Conservation (phyloP, 768 basidiomycete species). For the Russula sp. region DNA sequence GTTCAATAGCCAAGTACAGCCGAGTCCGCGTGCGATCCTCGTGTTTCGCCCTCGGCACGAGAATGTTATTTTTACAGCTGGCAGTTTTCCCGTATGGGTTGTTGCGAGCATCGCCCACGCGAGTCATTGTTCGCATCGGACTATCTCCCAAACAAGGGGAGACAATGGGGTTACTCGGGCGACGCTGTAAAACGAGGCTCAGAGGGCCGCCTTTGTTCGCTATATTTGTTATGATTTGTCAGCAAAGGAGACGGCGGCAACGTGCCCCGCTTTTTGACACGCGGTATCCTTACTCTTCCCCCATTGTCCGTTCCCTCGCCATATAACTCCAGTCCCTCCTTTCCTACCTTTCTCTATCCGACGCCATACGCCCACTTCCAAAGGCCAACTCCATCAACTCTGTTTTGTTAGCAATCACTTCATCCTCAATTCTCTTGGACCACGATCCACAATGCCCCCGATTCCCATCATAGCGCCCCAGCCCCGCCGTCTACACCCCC, state of each 20-base stretch:
- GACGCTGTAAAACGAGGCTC: conserved; percentile 24
- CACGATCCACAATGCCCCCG: conserved; percentile 21
- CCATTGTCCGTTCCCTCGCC: conserved; percentile 18
- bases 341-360: conserved; percentile 13
- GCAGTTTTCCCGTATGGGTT: not conserved
- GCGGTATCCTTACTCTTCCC: conserved; percentile 15
- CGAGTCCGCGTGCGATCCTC: conserved; percentile 14
- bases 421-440: not conserved
- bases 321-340: conserved; percentile 21
- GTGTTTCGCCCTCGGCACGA: conserved; percentile 10
- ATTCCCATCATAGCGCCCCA: conserved; percentile 24
- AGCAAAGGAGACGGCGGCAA: conserved; percentile 20
- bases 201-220: conserved; percentile 21
- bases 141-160: not conserved
- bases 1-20: not conserved
- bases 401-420: not conserved
- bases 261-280: conserved; percentile 23
- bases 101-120: not conserved
- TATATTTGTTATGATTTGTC: conserved; percentile 20
- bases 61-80: not conserved
- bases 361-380: conserved; percentile 4
- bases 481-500: conserved; percentile 16
- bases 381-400: not conserved
- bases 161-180: conserved; percentile 20
- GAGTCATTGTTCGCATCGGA: conserved; percentile 15